These are phyloP conservation scores for Aspergillus sp. DNA, from an alignment of 2,329 filamentous ascomycete genomes.

Conservation along the genomic window DNA sequence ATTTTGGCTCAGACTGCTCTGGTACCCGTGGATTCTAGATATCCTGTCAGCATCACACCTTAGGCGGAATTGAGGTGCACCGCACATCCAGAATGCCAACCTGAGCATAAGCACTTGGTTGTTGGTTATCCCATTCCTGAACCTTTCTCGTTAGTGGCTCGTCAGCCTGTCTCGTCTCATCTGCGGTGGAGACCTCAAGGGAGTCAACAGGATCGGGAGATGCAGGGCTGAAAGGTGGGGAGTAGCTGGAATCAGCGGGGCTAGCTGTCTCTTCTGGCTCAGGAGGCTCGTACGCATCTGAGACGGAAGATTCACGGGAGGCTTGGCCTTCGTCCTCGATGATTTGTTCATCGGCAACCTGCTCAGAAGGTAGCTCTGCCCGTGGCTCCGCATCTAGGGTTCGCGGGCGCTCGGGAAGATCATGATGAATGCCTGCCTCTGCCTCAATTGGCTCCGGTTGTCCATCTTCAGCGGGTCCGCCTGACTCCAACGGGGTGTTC, in stretches of 20 bases:
- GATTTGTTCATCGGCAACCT: conserved; percentile 9
- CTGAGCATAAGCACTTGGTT: conserved; percentile 24
- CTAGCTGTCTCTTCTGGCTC: conserved; percentile 37
- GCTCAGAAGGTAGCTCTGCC: conserved; percentile 8
- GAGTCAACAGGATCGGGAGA: conserved; percentile 36
- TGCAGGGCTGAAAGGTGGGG: conserved; percentile 47
- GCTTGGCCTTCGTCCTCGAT: conserved; percentile 16
- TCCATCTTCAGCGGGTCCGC: conserved; percentile 3
- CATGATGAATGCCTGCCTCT: not conserved
- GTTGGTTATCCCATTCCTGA: conserved; percentile 30
- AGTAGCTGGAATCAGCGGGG: conserved; percentile 33
- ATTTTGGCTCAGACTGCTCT: conserved; percentile 29
- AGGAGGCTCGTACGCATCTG: conserved; percentile 61
- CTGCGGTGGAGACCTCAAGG: conserved; percentile 20
- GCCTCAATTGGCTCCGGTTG: conserved; percentile 7
- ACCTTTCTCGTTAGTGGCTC: conserved; percentile 35
- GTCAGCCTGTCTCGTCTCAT: conserved; percentile 24
- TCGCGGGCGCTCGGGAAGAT: conserved; percentile 13
- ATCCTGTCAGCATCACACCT: conserved; percentile 29
- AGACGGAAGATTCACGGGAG: conserved; percentile 37
- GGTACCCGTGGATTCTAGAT: conserved; percentile 28
- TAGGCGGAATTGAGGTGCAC: conserved; percentile 22
- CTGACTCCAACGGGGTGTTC: not conserved
- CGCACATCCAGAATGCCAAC: conserved; percentile 37
- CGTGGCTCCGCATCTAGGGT: conserved; percentile 4